Evolutionary conservation across 257 asterid genomes (phyloP), one percentile per base, ranked within the genome.

Genomic region (Nicotiana sylvestris): DNA sequence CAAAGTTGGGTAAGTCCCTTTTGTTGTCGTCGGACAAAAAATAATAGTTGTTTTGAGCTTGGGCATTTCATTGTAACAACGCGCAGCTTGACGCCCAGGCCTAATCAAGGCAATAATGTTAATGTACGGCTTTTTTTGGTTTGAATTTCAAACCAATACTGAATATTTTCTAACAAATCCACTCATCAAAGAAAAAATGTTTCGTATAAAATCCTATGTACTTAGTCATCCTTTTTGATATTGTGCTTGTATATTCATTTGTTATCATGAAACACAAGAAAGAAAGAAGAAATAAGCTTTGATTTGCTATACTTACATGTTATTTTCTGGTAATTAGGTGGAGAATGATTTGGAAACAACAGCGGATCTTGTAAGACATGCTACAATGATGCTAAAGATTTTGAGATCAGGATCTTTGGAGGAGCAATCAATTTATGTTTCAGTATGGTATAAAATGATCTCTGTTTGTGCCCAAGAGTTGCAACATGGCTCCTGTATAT

Each of bases 401-500:
- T 85, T 94, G 91, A 85, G 57, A 49, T 25, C 88, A 10, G 97
- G 92, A 84, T 89, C 94, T 66, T 78, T 76, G 53, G 94, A 91
- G 83, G 94, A 92, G 81, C 91, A 86, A 82, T 78, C 78, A 66
- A 39, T 78, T 17, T 94, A 94, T 89, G 85, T 92, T 68, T 88
- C 92, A 37, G 18, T 86, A 60, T 94, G 98, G 98, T 86, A 86
- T 79, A 83, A 91, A 84, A 86, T 94, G 89, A 82, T 93, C 72
- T 85, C 90, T 67, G 88, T 81, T 66, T 92, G 98, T 84, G 83
- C 78, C n/a, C 89, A 81, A 86, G 98, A 93, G 89, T 85, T 94
- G 88, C 91, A 85, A 79, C 88, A 88, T 51, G 98, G 98, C 82
- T 89, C 95, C 85, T 86, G 79, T 35, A 88, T 94, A 76, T 93